Percentiles rank a stretch among this genome's conserved stretches.
phyloP scores from a whole-genome alignment of 139 green algal genomes.

The Monoraphidium neglectum region DNA sequence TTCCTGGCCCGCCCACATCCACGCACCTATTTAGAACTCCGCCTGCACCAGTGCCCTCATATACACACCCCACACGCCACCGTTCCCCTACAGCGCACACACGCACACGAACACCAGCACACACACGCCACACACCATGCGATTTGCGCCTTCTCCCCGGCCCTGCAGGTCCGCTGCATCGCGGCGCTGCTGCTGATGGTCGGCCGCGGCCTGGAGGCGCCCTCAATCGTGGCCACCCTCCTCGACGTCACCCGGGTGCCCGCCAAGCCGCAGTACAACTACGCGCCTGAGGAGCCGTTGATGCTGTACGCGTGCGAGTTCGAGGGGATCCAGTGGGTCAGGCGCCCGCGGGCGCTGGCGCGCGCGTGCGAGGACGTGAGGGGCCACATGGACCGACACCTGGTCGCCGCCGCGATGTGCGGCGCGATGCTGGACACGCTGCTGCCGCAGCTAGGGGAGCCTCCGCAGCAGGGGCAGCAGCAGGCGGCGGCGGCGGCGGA shows the following conservation, averaged over 20 bases:
- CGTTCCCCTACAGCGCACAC: no score
- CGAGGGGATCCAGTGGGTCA: background rate
- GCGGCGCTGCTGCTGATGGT: constrained; percentile 91
- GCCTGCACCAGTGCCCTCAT: no score
- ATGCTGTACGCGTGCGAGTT: constrained; percentile 55
- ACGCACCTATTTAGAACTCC: no score
- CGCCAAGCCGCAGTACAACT: constrained; percentile 85
- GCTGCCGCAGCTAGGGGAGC: constrained; percentile 12
- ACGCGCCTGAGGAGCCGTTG: constrained; percentile 81
- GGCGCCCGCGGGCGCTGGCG: background rate
- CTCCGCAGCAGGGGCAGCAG: constrained; percentile 28
- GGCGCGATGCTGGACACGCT: constrained; percentile 22
- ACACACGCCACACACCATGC: no score
- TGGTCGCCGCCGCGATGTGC: constrained; percentile 26
- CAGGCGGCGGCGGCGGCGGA: background rate
- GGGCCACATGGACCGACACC: constrained; percentile 26
- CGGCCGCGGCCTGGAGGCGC: constrained; percentile 75
- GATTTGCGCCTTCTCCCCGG: background rate
- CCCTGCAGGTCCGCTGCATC: constrained; percentile 90
- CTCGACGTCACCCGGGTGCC: constrained; percentile 68
- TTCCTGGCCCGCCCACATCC: no score
- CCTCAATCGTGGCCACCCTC: constrained; percentile 67
- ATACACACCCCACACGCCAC: no score
- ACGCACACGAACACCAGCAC: no score
- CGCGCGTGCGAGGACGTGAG: background rate